Percentiles rank a stretch among this genome's conserved stretches.
phyloP scores from a whole-genome alignment of 106 monocot species.

The Dioscorea dumetorum region DNA sequence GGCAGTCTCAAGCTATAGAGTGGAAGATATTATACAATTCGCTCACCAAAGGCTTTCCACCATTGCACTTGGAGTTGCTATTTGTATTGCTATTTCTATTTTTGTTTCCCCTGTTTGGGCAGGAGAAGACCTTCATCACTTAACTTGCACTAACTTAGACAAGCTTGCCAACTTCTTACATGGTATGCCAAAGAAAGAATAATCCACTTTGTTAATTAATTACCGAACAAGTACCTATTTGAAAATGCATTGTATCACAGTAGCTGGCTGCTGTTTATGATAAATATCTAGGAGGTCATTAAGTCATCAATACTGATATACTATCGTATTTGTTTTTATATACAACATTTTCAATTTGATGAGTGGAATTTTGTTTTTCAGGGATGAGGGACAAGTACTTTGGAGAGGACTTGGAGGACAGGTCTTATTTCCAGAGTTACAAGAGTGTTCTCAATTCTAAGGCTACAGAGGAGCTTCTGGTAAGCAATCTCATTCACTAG shows the following conservation, averaged over 20 bases:
- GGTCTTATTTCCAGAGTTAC: background rate
- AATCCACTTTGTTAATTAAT: background rate
- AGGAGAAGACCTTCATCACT: background rate
- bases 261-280: too few species aligned
- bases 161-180: background rate
- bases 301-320: too few species aligned
- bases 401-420: background rate
- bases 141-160: background rate
- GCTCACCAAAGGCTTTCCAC: background rate
- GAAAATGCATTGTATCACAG: background rate
- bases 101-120: constrained; percentile 2
- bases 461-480: background rate
- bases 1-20: background rate
- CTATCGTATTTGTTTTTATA: background rate
- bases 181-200: background rate
- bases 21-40: background rate
- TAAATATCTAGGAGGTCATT: too few species aligned
- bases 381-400: background rate
- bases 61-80: background rate
- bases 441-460: background rate
- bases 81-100: background rate
- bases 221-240: background rate
- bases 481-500: background rate
- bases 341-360: background rate
- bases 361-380: background rate